A percentile compares a stretch with the other conserved stretches of the same genome.
Evolutionary conservation across 2,329 filamentous ascomycete species (phyloP).

Genomic region (Talaromyces amestolkiae): DNA sequence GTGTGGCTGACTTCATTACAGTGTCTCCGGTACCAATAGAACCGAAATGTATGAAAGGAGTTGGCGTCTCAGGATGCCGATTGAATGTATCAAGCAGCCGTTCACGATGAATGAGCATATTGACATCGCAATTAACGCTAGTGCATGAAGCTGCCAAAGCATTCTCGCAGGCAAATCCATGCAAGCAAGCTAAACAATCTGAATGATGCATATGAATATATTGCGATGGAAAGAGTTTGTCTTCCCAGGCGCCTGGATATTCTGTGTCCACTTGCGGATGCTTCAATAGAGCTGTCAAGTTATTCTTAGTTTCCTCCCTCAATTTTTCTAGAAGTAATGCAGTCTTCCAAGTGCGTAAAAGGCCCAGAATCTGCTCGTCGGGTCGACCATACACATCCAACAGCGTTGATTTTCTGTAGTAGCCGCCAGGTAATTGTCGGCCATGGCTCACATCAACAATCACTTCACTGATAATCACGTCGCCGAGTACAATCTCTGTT

Average conservation of each 20-base stretch:
- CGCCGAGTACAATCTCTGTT: slow-evolving; percentile 27
- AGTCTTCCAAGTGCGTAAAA: slow-evolving; percentile 21
- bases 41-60: slow-evolving; percentile 37
- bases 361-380: slow-evolving; percentile 4
- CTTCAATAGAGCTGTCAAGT: slow-evolving; percentile 23
- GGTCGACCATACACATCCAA: slow-evolving; percentile 5
- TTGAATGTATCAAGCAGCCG: slow-evolving; percentile 16
- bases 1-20: slow-evolving; percentile 37
- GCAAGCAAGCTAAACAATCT: neutral
- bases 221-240: slow-evolving; percentile 23
- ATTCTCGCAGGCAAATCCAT: slow-evolving; percentile 6
- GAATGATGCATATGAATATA: slow-evolving; percentile 28
- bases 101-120: slow-evolving; percentile 16
- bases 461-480: slow-evolving; percentile 31
- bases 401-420: slow-evolving; percentile 23
- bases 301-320: neutral
- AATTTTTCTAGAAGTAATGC: slow-evolving; percentile 20
- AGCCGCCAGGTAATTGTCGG: slow-evolving; percentile 25
- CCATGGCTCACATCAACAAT: slow-evolving; percentile 29
- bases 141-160: slow-evolving; percentile 15
- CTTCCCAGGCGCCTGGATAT: slow-evolving; percentile 23
- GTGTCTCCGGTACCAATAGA: slow-evolving; percentile 27
- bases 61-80: neutral
- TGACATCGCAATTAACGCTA: slow-evolving; percentile 20
- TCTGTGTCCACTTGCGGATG: slow-evolving; percentile 12